These are phyloP conservation scores for Hortiboletus campestris DNA, from an alignment of 768 basidiomycete species.

Conservation along the genomic window DNA sequence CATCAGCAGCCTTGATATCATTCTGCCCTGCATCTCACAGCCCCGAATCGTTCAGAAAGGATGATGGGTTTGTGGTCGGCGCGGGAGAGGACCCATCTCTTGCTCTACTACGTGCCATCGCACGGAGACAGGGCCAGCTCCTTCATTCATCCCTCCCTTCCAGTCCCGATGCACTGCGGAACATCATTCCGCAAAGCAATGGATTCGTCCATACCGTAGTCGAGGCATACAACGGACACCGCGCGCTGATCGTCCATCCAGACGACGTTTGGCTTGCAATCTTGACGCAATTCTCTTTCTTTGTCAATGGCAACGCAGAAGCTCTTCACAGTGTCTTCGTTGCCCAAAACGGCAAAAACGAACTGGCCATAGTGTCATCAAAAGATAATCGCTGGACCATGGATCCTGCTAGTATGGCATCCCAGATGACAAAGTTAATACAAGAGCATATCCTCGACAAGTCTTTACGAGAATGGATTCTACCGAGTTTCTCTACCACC, in stretches of 20 bases:
- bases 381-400: slow-evolving; percentile 5
- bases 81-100: neutral
- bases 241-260: slow-evolving; percentile 38
- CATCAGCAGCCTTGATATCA: neutral
- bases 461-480: slow-evolving; percentile 16
- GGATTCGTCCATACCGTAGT: slow-evolving; percentile 31
- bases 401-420: slow-evolving; percentile 29
- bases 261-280: slow-evolving; percentile 42
- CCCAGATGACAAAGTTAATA: slow-evolving; percentile 4
- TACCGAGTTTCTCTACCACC: slow-evolving; percentile 36
- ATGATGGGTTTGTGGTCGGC: neutral
- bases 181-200: slow-evolving; percentile 21
- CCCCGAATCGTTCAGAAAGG: neutral
- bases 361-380: slow-evolving; percentile 21
- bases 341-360: slow-evolving; percentile 16
- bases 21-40: neutral
- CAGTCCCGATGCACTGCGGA: neutral
- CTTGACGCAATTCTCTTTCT: slow-evolving; percentile 33
- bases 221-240: slow-evolving; percentile 27
- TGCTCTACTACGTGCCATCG: neutral
- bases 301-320: slow-evolving; percentile 35
- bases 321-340: slow-evolving; percentile 24
- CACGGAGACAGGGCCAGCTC: neutral
- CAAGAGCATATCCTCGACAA: slow-evolving; percentile 11
- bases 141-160: neutral